A percentile compares a stretch with the other conserved stretches of the same genome.
Conservation (phyloP, 306 rosid species). For the Rubus parviflorus region DNA sequence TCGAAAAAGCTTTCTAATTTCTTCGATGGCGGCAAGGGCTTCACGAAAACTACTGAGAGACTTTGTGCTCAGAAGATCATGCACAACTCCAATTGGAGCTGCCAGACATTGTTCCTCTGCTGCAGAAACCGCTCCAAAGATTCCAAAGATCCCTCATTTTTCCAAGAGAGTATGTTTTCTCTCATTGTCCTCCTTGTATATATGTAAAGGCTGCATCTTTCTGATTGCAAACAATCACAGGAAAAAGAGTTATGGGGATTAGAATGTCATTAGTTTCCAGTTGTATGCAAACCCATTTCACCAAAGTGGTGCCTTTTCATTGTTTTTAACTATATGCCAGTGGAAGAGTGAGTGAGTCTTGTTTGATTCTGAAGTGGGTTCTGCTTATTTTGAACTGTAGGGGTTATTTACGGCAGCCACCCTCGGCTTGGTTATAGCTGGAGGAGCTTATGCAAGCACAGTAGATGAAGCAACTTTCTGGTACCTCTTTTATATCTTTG, state of each 20-base stretch:
- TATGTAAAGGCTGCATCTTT: not conserved
- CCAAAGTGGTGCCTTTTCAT: not conserved
- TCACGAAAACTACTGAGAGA: constrained; percentile 52
- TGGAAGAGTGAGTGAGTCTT: not conserved
- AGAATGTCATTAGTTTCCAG: constrained; percentile 2
- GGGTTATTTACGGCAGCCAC: constrained; percentile 78
- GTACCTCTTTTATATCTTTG: constrained; percentile 56
- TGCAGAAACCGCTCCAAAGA: constrained; percentile 50
- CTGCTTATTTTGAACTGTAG: constrained; percentile 53
- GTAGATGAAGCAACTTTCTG: constrained; percentile 99
- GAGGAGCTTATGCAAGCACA: constrained; percentile 97
- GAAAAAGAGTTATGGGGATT: not conserved
- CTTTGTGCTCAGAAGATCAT: constrained; percentile 34
- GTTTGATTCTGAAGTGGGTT: constrained; percentile 24
- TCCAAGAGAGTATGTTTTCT: constrained; percentile 68
- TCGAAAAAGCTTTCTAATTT: not conserved
- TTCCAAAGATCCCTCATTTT: constrained; percentile 66
- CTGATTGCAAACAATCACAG: constrained; percentile 1
- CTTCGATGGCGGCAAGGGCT: constrained; percentile 73
- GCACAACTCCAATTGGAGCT: constrained; percentile 33
- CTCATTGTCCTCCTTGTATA: not conserved
- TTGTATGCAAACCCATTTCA: not conserved
- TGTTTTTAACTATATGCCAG: not conserved
- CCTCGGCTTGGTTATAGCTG: constrained; percentile 76
- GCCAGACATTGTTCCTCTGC: constrained; percentile 65